A percentile compares a stretch with the other conserved stretches of the same genome.
These are phyloP conservation scores for Letharia lupina DNA, from an alignment of 495 filamentous ascomycete species.

Conservation along the genomic window DNA sequence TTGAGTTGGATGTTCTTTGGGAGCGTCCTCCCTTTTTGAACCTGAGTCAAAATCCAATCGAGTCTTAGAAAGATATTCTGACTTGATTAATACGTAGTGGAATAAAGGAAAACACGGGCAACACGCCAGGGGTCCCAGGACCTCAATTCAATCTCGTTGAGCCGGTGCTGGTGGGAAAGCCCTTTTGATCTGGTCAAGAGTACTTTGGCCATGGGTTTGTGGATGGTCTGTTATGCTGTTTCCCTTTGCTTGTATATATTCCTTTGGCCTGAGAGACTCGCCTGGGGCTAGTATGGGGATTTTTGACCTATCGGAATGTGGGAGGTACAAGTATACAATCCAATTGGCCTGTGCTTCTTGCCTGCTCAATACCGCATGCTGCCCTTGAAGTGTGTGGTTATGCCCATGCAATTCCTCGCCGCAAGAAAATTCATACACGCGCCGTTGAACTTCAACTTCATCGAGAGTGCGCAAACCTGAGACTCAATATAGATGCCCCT, in stretches of 20 bases:
- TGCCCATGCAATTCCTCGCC: no score
- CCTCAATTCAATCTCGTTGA: neutral
- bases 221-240: neutral
- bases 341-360: neutral
- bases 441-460: no score
- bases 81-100: neutral
- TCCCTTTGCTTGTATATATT: neutral
- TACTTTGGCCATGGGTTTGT: neutral
- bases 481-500: no score
- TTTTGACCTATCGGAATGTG: no score
- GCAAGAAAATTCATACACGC: no score
- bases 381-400: neutral
- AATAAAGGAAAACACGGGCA: neutral
- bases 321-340: neutral
- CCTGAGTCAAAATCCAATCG: neutral
- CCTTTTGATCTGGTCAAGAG: neutral
- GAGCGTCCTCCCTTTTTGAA: neutral
- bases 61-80: neutral
- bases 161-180: neutral
- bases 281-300: neutral
- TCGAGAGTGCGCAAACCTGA: no score
- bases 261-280: neutral
- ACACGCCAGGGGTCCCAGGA: neutral
- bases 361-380: neutral
- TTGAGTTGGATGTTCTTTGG: neutral